Evolutionary conservation across 495 filamentous ascomycete genomes (phyloP), one percentile per base, ranked within the genome.

Genomic region (Daldinia loculata): DNA sequence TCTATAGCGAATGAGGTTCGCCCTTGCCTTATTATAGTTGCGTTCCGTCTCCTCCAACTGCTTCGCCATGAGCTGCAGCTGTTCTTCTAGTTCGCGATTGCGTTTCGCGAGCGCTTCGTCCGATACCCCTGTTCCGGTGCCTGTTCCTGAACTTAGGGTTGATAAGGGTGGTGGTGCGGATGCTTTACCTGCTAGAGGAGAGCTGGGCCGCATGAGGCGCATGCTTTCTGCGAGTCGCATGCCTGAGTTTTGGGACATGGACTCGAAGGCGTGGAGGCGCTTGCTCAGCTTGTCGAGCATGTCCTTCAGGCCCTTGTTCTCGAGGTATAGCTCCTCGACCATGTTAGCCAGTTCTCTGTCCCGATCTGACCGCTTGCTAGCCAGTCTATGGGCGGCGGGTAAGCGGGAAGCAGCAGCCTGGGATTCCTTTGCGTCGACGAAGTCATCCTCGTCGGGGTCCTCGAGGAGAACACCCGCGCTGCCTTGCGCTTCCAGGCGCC

Each of bases 361-460:
- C n/a, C 26, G 22, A 6, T 30, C 26, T 6, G 36, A 24, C 15
- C 24, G 56, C 71, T 74, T 80, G 14, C 77, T 69, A 15, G 76
- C 61, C 48, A 73, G 66, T 52, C 67, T 79, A 26, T 75, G 68
- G 22, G 77, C 52, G 50, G 63, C 67, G n/a, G 80, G 79, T 22
- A 76, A 76, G 36, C 69, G 72, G n/a, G 34, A 36, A 14, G 11
- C 34, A 36, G 68, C 61, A 6, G 67, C 61, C 62, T 82, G 88
- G 0, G 88, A 89, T 77, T 97, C 93, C n/a, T 87, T 84, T 2
- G 94, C 94, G 77, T 97, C 94, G 15, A 97, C 89, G 76, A 97
- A 97, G 74, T 91, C 90, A 63, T 93, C 91, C 22, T 93, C 89
- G n/a, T 86, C 87, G 6, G 88, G 83, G 4, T 89, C 87, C 12